Evolutionary conservation across 1,284 basidiomycete genomes (phyloP).

Genomic region (Vanrija pseudolonga): DNA sequence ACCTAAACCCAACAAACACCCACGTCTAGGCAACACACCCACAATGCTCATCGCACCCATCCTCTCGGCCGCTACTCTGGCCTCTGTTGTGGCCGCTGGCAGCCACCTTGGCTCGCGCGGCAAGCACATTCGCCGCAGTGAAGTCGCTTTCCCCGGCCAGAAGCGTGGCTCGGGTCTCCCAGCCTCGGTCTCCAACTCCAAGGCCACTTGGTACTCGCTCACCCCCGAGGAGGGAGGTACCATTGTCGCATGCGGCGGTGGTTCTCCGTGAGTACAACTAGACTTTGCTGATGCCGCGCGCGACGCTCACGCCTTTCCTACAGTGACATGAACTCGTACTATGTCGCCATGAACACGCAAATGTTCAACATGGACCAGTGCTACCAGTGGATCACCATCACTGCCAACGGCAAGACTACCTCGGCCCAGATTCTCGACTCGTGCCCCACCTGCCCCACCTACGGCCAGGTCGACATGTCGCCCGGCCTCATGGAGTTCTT

Average conservation of each 20-base stretch:
- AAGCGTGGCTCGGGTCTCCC: not conserved
- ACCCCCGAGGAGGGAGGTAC: not conserved
- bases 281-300: no score
- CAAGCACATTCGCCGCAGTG: no score
- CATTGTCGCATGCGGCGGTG: not conserved
- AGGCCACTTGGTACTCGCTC: not conserved
- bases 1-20: no score
- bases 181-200: not conserved
- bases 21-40: no score
- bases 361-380: slow-evolving; percentile 49
- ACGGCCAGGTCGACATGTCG: slow-evolving; percentile 72
- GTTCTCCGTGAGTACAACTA: no score
- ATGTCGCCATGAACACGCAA: not conserved
- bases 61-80: slow-evolving; percentile 10
- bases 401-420: slow-evolving; percentile 60
- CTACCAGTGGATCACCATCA: slow-evolving; percentile 62
- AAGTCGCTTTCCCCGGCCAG: no score
- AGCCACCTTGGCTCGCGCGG: no score
- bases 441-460: slow-evolving; percentile 45
- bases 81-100: slow-evolving; percentile 1
- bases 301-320: no score
- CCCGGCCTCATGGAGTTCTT: slow-evolving; percentile 59
- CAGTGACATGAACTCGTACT: not conserved
- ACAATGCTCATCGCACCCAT: no score
- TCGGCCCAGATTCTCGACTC: slow-evolving; percentile 63